Evolutionary conservation across 1,284 basidiomycete species (phyloP), one percentile per base, ranked within the genome.

Genomic region (Ceratorhiza oryzae-sativae): DNA sequence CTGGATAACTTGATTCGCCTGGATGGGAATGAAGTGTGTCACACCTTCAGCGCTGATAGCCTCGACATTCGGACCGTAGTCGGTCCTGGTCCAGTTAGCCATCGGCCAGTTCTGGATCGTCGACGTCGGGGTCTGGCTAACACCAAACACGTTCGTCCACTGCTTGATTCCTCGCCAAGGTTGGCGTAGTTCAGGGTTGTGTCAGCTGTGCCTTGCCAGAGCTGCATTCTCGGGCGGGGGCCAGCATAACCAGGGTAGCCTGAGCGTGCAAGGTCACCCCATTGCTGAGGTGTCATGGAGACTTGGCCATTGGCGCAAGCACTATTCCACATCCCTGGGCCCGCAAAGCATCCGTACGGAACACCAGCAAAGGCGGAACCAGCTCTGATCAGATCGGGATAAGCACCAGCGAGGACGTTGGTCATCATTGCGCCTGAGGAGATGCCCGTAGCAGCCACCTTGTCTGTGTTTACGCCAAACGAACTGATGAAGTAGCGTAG

Each of bases 361-460:
- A 87, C 86, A 63, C 86, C 86, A 34, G 85, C 83, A 78, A 82
- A 85, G 18, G 81, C 83, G 30, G 82, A 76, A 15, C 83, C 86
- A 4, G 84, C 86, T 51, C 78, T 76, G 80, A 86, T 86, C 59
- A 88, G 75, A 70, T 87, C 84, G 5, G 86, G 86, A 78, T 88
- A 88, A 6, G 85, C 83, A 46, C 84, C 86, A 55, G 79, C 78
- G 20, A 86, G 80, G 30, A 87, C 86, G 76, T 84, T 85, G 62
- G 86, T 86, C 86, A 87, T 87, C 86, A 88, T 87, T 8, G 85
- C 86, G 61, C 86, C 86, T 10, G 85, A 86, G 5, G 84, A 85
- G 1, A 82, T 82, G 23, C 86, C 86, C 10, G 84, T 85, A 42
- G 81, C 82, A 76, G 83, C 86, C 63, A 86, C 85, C 42, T 80